Base-by-base conservation (phyloP, 495 filamentous ascomycete species). In the Rostrohypoxylon terebratum region DNA sequence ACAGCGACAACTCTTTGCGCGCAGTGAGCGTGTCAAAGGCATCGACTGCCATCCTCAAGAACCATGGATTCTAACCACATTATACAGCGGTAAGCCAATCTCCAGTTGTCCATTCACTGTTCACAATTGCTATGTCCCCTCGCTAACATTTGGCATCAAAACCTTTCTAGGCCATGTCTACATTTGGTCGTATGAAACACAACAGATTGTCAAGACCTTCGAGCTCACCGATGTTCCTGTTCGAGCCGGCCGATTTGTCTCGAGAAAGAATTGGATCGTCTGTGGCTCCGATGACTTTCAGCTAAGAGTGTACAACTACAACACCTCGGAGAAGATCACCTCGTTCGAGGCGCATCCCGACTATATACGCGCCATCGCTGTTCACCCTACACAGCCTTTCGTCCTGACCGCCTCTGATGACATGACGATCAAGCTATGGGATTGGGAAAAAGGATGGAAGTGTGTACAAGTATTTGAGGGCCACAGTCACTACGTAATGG, bases 341-440 rank as follows among this genome's bases (percentile, higher is more conserved):
- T 92, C 93, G 9, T 98, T 98, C 78, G 96, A 99, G 85, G 96
- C 96, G 36, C 96, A 99, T 78, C 96, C 96, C 20, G 96, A 99
- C 81, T 99, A 99, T 74, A 99, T 99, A 80, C 93, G 96, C 62
- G 94, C 96, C 23, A 98, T 99, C 70, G 92, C 90, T 60, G 93
- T 99, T n/a, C 96, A 99, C 79, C 96, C 96, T 2, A 93, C 94
- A 50, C 94, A 97, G 77, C 94, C 96, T 9, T 98, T 97, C 74
- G 93, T 98, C 50, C 86, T 99, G 33, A 99, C 96, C 38, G 96
- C 96, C 59, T 94, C 92, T 66, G 96, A 99, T 93, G 96, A 99
- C 77, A 98, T 98, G 96, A 97, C 93, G 38, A 98, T 99, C 75
- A 98, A 97, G 84, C 85, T 98, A 61, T 99, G 96, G 96, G 94